Conservation (phyloP, 1,284 basidiomycete genomes). For the Cutaneotrichosporon sp. region DNA sequence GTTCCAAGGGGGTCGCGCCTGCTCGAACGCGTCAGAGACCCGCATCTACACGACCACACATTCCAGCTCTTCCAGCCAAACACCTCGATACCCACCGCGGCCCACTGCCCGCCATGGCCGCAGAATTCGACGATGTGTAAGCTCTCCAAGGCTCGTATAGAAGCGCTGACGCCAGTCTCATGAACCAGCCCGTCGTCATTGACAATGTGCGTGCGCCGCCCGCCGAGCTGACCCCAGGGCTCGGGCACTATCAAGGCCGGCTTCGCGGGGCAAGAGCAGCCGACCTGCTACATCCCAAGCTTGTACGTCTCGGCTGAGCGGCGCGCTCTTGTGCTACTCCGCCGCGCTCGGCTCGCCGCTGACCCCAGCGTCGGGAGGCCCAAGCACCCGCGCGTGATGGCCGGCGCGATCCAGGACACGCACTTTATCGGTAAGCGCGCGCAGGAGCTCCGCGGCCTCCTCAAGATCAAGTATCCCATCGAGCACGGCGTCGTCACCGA, state of each 20-base stretch:
- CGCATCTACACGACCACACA: background rate
- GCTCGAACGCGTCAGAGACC: background rate
- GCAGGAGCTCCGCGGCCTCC: conserved; percentile 87
- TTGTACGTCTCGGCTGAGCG: conserved; percentile 68
- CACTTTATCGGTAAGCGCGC: conserved; percentile 91
- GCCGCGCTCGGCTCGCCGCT: background rate
- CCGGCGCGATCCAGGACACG: conserved; percentile 66
- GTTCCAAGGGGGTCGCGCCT: background rate
- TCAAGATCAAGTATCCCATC: conserved; percentile 99
- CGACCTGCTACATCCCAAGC: conserved; percentile 96
- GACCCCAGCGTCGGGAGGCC: conserved; percentile 81
- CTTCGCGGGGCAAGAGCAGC: conserved; percentile 96
- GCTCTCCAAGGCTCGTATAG: conserved; percentile 5
- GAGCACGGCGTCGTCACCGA: conserved; percentile 86
- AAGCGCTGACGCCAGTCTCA: conserved; percentile 40
- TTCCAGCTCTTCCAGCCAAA: too few species aligned
- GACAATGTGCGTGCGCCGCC: conserved; percentile 74
- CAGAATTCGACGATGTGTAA: conserved; percentile 52
- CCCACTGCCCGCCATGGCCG: conserved; percentile 34
- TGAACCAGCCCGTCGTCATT: conserved; percentile 69
- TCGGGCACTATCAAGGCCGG: conserved; percentile 97
- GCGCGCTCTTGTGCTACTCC: background rate
- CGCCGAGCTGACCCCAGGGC: conserved; percentile 61
- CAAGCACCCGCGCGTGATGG: conserved; percentile 95
- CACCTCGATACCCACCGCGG: background rate